These are phyloP conservation scores for Rhododendron williamsianum DNA, from an alignment of 148 eudicot genomes.

Conservation along the genomic window DNA sequence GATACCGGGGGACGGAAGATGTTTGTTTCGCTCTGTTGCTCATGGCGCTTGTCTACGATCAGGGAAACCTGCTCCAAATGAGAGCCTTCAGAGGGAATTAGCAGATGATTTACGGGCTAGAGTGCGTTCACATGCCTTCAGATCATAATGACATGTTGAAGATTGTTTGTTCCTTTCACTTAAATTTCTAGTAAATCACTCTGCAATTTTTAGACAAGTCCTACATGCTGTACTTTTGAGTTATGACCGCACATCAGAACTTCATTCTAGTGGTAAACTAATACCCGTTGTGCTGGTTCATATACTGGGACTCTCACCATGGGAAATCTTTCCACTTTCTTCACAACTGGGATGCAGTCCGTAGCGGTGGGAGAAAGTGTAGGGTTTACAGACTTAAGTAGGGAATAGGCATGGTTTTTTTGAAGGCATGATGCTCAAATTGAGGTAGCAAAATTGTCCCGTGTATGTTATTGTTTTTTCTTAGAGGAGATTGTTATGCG, in stretches of 20 bases:
- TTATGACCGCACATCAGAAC: neutral
- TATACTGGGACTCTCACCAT: neutral
- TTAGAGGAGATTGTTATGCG: neutral
- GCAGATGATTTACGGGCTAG: constrained; percentile 86
- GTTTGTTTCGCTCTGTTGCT: constrained; percentile 93
- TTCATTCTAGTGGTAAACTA: neutral
- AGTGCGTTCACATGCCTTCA: constrained; percentile 31
- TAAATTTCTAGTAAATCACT: neutral
- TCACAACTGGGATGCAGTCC: neutral
- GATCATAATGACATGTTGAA: neutral
- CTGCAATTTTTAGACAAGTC: neutral
- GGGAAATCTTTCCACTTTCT: neutral
- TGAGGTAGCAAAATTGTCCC: neutral
- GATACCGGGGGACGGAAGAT: constrained; percentile 99
- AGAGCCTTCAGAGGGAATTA: constrained; percentile 65
- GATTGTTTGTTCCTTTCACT: neutral
- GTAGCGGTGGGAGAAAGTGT: neutral
- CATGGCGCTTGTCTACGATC: constrained; percentile 84
- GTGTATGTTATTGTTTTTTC: neutral
- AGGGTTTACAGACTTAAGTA: neutral
- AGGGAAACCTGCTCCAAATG: constrained; percentile 76
- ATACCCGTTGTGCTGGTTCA: neutral
- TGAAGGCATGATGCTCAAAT: neutral
- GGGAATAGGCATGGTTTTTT: neutral
- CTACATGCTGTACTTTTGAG: neutral